These are phyloP conservation scores for Aspergillus oerlinghausenensis DNA, from an alignment of 2,329 filamentous ascomycete genomes.

Conservation along the genomic window DNA sequence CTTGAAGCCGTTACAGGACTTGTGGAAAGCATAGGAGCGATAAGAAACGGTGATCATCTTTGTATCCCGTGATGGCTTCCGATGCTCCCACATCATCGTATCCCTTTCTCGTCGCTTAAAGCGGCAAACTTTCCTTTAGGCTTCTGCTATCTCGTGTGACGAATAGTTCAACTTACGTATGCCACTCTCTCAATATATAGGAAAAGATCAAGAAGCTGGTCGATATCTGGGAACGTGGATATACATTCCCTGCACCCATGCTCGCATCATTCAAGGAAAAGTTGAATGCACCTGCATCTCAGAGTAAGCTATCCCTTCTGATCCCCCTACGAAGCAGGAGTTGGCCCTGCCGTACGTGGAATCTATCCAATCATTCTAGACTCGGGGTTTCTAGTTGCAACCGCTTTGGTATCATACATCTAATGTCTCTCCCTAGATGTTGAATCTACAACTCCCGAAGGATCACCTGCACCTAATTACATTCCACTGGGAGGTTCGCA, in stretches of 20 bases:
- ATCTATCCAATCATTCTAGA: conserved; percentile 4
- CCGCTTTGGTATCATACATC: conserved; percentile 11
- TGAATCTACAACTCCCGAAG: conserved; percentile 65
- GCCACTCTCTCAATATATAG: conserved; percentile 53
- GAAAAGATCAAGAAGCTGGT: conserved; percentile 94
- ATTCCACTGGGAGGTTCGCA: conserved; percentile 34
- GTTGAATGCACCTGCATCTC: conserved; percentile 56
- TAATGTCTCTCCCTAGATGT: conserved; percentile 46
- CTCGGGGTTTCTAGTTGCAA: not conserved
- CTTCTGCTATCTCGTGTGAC: conserved; percentile 20
- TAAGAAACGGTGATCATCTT: conserved; percentile 24
- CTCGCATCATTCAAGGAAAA: conserved; percentile 80
- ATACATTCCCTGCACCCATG: conserved; percentile 79
- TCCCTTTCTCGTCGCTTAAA: conserved; percentile 20
- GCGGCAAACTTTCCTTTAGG: conserved; percentile 13
- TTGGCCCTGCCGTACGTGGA: not conserved
- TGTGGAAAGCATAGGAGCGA: conserved; percentile 25
- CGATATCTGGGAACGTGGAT: conserved; percentile 96
- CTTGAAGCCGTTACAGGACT: conserved; percentile 25
- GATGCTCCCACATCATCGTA: conserved; percentile 22
- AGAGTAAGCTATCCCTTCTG: conserved; percentile 56
- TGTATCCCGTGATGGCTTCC: conserved; percentile 20
- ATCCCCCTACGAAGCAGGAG: conserved; percentile 9
- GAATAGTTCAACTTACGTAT: conserved; percentile 49
- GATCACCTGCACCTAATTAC: conserved; percentile 45